Evolutionary conservation across 2,329 filamentous ascomycete genomes (phyloP).

Genomic region (Penicillium nordicum): DNA sequence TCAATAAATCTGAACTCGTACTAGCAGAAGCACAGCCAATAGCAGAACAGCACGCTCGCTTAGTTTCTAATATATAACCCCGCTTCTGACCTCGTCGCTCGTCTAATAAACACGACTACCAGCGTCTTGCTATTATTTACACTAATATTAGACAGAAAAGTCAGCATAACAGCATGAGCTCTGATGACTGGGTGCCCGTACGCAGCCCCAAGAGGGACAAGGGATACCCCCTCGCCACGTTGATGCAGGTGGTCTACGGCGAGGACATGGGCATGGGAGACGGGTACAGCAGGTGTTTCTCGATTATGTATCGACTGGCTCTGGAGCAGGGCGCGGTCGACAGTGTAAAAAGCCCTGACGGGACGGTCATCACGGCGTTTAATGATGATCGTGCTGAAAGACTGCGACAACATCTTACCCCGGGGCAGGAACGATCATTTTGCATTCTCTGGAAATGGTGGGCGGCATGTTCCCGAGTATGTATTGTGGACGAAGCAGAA

Average conservation of each 20-base stretch:
- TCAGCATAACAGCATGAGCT: background rate
- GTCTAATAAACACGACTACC: background rate
- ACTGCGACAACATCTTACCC: background rate
- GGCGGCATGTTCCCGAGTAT: background rate
- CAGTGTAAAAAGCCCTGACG: background rate
- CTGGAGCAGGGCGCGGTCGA: background rate
- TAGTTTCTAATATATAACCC: background rate
- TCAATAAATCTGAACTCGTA: background rate
- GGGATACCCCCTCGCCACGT: background rate
- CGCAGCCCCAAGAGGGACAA: background rate
- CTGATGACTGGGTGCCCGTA: background rate
- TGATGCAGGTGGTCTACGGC: background rate
- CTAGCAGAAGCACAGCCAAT: background rate
- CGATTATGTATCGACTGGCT: background rate
- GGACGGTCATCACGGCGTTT: background rate
- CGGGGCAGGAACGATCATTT: background rate
- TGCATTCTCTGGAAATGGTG: background rate
- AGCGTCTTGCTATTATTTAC: background rate
- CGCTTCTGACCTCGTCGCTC: background rate
- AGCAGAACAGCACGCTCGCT: background rate
- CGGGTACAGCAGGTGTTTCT: background rate
- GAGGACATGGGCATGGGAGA: background rate
- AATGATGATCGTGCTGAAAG: background rate
- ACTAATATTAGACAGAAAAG: background rate
- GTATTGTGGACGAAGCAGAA: background rate